Conservation (phyloP, 306 rosid species). For the Malus sieversii region DNA sequence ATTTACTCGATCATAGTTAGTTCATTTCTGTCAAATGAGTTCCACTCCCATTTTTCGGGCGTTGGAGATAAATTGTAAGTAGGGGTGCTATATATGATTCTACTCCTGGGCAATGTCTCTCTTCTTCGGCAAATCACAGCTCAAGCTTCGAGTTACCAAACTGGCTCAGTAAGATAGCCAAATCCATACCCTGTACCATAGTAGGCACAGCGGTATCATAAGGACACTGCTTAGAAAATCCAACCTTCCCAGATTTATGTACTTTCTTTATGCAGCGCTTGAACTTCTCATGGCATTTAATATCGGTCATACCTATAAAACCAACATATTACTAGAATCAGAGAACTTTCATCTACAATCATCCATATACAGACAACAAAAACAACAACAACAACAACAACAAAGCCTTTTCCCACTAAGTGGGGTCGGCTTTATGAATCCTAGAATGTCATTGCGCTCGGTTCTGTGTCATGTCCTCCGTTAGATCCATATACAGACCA, state of each 20-base stretch:
- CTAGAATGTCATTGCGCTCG: no score
- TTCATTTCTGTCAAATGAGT: neutral
- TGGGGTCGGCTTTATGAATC: no score
- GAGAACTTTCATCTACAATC: neutral
- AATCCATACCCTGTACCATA: constrained; percentile 79
- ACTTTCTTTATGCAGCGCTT: constrained; percentile 55
- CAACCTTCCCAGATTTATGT: constrained; percentile 54
- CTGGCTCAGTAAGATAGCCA: constrained; percentile 69
- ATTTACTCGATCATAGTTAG: neutral
- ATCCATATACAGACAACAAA: neutral
- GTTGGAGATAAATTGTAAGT: neutral
- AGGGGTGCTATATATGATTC: neutral
- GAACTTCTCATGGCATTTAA: constrained; percentile 62
- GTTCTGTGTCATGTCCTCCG: no score
- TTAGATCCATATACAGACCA: neutral
- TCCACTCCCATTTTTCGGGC: neutral
- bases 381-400: no score
- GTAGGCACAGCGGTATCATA: constrained; percentile 45
- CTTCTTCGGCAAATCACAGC: constrained; percentile 17
- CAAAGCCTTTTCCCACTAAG: no score
- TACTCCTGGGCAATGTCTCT: neutral
- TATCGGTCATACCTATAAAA: constrained; percentile 46
- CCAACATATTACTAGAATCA: neutral
- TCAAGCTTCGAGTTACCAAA: constrained; percentile 30
- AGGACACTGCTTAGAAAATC: constrained; percentile 66